phyloP scores from a whole-genome alignment of 345 rosid genomes.

The Syzygium grande region DNA sequence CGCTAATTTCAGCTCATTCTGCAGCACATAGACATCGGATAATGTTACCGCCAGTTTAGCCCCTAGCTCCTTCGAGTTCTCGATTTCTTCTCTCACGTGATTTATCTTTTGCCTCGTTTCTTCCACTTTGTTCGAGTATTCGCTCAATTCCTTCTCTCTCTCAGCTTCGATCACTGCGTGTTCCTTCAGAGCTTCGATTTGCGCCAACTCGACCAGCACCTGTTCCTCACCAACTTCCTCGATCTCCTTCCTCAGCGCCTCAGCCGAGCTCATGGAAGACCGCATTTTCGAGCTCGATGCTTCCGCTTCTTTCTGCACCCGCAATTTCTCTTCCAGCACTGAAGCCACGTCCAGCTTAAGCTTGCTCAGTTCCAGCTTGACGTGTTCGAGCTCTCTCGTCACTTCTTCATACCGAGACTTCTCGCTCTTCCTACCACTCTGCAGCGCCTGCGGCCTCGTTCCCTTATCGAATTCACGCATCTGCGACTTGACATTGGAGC shows the following conservation, averaged over 20 bases:
- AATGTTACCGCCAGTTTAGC: slow-evolving; percentile 45
- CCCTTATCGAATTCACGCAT: slow-evolving; percentile 15
- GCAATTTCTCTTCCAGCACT: slow-evolving; percentile 44
- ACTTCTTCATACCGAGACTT: slow-evolving; percentile 23
- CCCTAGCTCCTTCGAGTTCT: slow-evolving; percentile 39
- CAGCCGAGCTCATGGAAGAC: slow-evolving; percentile 22
- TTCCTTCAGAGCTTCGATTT: slow-evolving; percentile 77
- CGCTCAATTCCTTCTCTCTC: slow-evolving; percentile 30
- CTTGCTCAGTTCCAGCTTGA: slow-evolving; percentile 60
- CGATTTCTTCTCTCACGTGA: slow-evolving; percentile 36
- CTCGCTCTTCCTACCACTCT: slow-evolving; percentile 1
- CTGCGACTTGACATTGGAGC: slow-evolving; percentile 14
- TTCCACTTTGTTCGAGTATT: slow-evolving; percentile 21
- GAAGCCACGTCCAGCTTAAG: slow-evolving; percentile 71
- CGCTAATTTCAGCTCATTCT: slow-evolving; percentile 44
- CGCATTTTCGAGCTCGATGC: slow-evolving; percentile 12
- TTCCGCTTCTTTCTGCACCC: slow-evolving; percentile 38
- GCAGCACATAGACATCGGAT: slow-evolving; percentile 43
- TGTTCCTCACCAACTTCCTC: slow-evolving; percentile 72
- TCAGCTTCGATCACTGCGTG: slow-evolving; percentile 37
- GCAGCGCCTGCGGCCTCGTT: slow-evolving; percentile 9
- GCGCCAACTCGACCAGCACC: slow-evolving; percentile 68
- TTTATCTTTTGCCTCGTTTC: slow-evolving; percentile 20
- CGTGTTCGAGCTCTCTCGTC: slow-evolving; percentile 41
- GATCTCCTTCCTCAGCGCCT: slow-evolving; percentile 50